Evolutionary conservation across 345 rosid species (phyloP).

Genomic region (Aquilaria sinensis): DNA sequence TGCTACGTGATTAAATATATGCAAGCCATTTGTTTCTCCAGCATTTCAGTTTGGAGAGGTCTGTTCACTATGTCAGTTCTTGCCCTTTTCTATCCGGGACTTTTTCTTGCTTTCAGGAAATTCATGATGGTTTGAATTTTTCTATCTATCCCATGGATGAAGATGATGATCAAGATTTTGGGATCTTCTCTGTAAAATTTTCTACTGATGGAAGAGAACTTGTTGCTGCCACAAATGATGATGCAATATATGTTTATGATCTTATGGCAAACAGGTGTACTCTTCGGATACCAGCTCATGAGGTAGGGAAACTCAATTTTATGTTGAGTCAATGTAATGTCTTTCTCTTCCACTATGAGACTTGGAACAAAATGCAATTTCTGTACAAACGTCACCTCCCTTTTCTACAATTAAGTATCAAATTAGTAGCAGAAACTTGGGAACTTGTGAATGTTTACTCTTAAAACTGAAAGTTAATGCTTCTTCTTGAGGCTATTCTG

Average conservation of each 20-base stretch:
- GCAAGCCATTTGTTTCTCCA: too few relatives aligned
- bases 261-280: constrained; percentile 41
- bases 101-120: constrained; percentile 36
- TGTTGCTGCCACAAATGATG: constrained; percentile 47
- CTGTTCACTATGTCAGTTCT: neutral
- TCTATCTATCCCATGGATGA: constrained; percentile 15
- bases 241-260: constrained; percentile 51
- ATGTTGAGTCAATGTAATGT: neutral
- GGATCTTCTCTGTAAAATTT: constrained; percentile 60
- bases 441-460: too few relatives aligned
- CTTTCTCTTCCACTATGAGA: neutral
- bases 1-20: too few relatives aligned
- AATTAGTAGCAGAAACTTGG: too few relatives aligned
- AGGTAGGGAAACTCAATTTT: constrained; percentile 25
- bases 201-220: constrained; percentile 67
- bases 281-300: constrained; percentile 48
- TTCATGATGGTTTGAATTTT: constrained; percentile 56
- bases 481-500: too few relatives aligned
- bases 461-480: too few relatives aligned
- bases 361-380: neutral
- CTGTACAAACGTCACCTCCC: too few relatives aligned
- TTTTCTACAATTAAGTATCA: too few relatives aligned
- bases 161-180: constrained; percentile 23
- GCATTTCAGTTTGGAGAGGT: too few relatives aligned
- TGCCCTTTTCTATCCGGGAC: neutral